phyloP scores from a whole-genome alignment of 441 rosid genomes.

The Gossypium gossypioides region DNA sequence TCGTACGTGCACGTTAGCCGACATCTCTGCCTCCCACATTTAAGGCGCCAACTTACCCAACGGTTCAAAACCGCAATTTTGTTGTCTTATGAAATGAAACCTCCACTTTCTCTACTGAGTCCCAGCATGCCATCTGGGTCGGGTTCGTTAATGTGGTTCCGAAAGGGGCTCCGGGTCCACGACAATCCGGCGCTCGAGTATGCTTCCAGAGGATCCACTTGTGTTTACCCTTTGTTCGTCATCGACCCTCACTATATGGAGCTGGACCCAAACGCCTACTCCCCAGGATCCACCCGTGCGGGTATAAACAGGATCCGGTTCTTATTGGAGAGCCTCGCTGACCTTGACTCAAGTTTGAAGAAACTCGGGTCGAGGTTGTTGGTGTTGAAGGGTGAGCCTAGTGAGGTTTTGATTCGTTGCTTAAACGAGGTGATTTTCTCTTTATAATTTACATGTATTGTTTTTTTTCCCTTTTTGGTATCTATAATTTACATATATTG shows the following conservation, averaged over 20 bases:
- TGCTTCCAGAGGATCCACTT: conserved; percentile 41
- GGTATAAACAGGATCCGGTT: conserved; percentile 80
- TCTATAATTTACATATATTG: not conserved
- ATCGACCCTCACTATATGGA: conserved; percentile 88
- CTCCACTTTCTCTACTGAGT: not conserved
- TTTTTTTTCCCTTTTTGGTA: too few species aligned
- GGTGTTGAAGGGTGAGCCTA: conserved; percentile 64
- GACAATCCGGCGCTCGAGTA: conserved; percentile 80
- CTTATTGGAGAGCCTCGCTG: conserved; percentile 76
- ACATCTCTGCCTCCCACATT: not conserved
- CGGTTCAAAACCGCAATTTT: not conserved
- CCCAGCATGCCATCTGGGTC: conserved; percentile 41
- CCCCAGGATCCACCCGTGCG: conserved; percentile 66
- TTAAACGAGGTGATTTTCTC: conserved; percentile 48
- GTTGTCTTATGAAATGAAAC: not conserved
- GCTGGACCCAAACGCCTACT: conserved; percentile 54
- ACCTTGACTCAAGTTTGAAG: conserved; percentile 62
- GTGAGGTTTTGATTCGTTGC: conserved; percentile 58
- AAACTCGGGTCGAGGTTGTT: conserved; percentile 68
- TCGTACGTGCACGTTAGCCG: not conserved
- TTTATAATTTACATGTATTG: not conserved
- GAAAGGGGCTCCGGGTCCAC: conserved; percentile 84
- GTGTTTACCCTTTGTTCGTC: conserved; percentile 72
- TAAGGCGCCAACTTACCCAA: not conserved
- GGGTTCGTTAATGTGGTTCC: conserved; percentile 72